phyloP scores from a whole-genome alignment of 2,329 filamentous ascomycete species.

The Aspergillus flavus region DNA sequence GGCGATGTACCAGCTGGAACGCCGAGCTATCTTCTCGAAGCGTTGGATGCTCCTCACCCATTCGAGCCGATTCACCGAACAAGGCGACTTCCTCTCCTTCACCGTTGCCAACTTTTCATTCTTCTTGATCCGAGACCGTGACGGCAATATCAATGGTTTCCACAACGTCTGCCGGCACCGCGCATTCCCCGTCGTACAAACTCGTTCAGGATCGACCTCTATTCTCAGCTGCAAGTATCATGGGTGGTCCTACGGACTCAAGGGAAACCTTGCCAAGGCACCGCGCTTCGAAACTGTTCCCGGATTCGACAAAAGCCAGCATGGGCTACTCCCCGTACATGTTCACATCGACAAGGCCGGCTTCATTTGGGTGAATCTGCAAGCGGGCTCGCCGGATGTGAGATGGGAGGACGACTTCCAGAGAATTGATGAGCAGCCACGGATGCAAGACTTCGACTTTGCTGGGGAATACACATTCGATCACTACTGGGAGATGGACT shows the following conservation, averaged over 20 bases:
- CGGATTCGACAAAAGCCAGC: slow-evolving; percentile 21
- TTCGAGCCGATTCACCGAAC: slow-evolving; percentile 21
- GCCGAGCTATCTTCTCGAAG: slow-evolving; percentile 31
- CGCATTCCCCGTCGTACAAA: slow-evolving; percentile 16
- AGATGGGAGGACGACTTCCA: slow-evolving; percentile 25
- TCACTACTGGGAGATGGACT: slow-evolving; percentile 29
- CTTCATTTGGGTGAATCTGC: slow-evolving; percentile 29
- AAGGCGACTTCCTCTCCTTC: slow-evolving; percentile 23
- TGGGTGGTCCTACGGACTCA: slow-evolving; percentile 29
- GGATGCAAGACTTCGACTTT: slow-evolving; percentile 29
- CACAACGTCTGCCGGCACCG: slow-evolving; percentile 31
- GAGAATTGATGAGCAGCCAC: slow-evolving; percentile 22
- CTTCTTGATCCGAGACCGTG: slow-evolving; percentile 2
- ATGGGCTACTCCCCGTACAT: slow-evolving; percentile 24
- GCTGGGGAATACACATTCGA: slow-evolving; percentile 24
- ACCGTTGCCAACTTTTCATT: not conserved
- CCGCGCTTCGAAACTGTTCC: slow-evolving; percentile 26
- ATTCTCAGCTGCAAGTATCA: slow-evolving; percentile 30
- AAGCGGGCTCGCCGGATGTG: slow-evolving; percentile 21
- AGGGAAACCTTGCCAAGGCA: slow-evolving; percentile 27
- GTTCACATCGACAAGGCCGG: slow-evolving; percentile 24
- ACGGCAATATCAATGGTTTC: slow-evolving; percentile 21
- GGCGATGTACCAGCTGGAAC: slow-evolving; percentile 28
- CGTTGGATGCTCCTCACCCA: slow-evolving; percentile 29
- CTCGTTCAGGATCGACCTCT: slow-evolving; percentile 15